These are phyloP conservation scores for Rhodomyrtus tomentosa DNA, from an alignment of 345 rosid species.

Conservation along the genomic window DNA sequence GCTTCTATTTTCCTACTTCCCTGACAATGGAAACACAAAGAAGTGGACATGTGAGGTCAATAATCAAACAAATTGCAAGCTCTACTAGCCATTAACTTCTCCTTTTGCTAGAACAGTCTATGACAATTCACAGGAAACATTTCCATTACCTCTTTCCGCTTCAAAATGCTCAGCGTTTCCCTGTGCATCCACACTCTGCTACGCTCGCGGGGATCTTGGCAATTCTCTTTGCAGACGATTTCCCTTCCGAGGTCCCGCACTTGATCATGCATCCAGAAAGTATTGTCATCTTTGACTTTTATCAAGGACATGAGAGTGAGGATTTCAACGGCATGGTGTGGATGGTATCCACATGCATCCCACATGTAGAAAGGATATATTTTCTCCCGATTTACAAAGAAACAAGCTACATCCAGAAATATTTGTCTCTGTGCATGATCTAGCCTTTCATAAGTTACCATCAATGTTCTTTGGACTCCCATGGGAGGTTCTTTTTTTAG, in stretches of 20 bases:
- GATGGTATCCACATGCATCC: background rate
- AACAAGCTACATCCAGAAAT: background rate
- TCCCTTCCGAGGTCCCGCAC: background rate
- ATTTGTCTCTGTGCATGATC: background rate
- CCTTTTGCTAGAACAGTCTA: background rate
- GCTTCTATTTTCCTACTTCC: background rate
- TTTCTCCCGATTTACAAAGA: background rate
- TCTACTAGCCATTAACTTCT: background rate
- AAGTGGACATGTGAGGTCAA: background rate
- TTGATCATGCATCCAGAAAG: background rate
- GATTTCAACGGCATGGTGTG: background rate
- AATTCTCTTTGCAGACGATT: background rate
- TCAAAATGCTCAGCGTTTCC: background rate
- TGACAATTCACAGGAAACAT: background rate
- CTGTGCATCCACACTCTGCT: background rate
- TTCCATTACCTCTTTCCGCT: background rate
- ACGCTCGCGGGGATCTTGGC: background rate
- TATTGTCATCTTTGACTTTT: background rate
- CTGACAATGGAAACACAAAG: background rate
- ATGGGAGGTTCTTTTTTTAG: background rate
- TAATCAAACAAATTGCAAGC: background rate
- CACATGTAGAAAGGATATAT: background rate
- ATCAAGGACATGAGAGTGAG: background rate
- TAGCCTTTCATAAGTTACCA: background rate
- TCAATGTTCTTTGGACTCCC: background rate